These are phyloP conservation scores for Borealophlyctis nickersoniae DNA, from an alignment of 192 early-diverging fungal species.

Conservation along the genomic window DNA sequence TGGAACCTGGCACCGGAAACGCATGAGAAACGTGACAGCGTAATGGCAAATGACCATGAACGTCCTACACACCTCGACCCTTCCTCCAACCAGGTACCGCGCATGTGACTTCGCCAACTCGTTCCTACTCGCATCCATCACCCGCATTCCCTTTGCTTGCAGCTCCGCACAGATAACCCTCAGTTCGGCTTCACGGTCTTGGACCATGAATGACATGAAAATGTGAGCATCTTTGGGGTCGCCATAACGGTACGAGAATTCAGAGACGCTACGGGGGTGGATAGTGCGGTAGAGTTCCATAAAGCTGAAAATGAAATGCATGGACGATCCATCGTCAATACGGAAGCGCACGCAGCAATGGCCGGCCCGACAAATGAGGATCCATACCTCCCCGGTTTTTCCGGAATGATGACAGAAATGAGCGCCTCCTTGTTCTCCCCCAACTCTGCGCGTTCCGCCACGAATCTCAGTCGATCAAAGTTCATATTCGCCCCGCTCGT, in stretches of 20 bases:
- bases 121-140: constrained; percentile 82
- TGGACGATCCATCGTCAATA: constrained; percentile 1
- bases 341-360: not conserved
- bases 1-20: constrained; percentile 39
- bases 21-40: not conserved
- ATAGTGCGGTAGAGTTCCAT: constrained; percentile 71
- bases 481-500: constrained; percentile 98
- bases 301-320: constrained; percentile 61
- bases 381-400: constrained; percentile 69
- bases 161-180: constrained; percentile 65
- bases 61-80: no score
- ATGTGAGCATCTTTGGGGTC: constrained; percentile 77
- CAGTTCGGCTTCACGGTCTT: constrained; percentile 68
- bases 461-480: constrained; percentile 96
- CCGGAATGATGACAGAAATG: constrained; percentile 90
- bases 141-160: constrained; percentile 57
- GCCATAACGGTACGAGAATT: constrained; percentile 87
- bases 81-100: constrained; percentile 88
- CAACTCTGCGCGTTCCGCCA: constrained; percentile 92
- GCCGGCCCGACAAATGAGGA: not conserved
- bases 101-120: constrained; percentile 95
- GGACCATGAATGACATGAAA: constrained; percentile 83
- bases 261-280: constrained; percentile 82
- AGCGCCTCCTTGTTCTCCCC: constrained; percentile 91
- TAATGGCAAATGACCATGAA: constrained; percentile 18